Evolutionary conservation across 345 rosid species (phyloP).

Genomic region (Aquilaria yunnanensis): DNA sequence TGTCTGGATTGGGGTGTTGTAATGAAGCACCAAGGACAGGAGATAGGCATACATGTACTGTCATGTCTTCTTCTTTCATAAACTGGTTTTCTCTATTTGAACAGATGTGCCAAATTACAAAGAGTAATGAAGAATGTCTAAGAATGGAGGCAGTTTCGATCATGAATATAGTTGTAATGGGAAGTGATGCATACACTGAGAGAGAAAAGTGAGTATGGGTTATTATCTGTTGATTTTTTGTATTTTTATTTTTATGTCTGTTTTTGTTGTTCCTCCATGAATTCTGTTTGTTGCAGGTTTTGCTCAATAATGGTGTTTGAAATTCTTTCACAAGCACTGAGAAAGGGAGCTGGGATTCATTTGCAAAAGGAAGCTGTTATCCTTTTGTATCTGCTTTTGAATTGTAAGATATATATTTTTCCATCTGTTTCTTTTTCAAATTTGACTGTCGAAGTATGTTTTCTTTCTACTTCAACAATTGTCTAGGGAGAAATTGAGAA

Average conservation of each 20-base stretch:
- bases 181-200: conserved; percentile 44
- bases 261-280: conserved; percentile 9
- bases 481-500: too few species aligned
- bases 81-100: conserved; percentile 58
- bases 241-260: conserved; percentile 7
- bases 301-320: conserved; percentile 36
- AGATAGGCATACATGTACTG: conserved; percentile 13
- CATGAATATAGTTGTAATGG: conserved; percentile 69
- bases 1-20: conserved; percentile 13
- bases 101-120: conserved; percentile 43
- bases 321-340: conserved; percentile 47
- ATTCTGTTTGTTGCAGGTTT: conserved; percentile 36
- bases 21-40: conserved; percentile 27
- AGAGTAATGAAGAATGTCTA: conserved; percentile 39
- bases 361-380: conserved; percentile 66
- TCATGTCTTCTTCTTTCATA: conserved; percentile 29
- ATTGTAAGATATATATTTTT: conserved; percentile 42
- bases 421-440: conserved; percentile 1
- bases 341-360: conserved; percentile 43
- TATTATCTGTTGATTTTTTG: not conserved
- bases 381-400: conserved; percentile 56
- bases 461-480: not conserved
- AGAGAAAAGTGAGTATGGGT: conserved; percentile 59
- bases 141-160: conserved; percentile 66
- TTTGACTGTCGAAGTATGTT: not conserved